These are phyloP conservation scores for Chaetomiaceae sp. DNA, from an alignment of 2,329 filamentous ascomycete genomes.

Conservation along the genomic window DNA sequence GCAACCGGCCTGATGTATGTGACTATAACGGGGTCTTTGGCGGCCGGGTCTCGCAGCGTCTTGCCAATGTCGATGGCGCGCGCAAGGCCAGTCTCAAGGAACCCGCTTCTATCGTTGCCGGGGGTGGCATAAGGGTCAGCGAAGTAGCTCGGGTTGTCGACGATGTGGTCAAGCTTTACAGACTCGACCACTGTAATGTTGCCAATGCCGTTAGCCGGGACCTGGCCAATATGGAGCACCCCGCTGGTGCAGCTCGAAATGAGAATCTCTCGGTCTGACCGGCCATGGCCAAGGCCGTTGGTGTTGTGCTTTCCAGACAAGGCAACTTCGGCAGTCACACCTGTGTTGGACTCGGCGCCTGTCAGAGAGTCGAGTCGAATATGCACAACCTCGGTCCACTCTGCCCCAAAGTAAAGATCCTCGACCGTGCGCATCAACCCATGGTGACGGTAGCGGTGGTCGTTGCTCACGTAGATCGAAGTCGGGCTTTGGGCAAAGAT, in stretches of 20 bases:
- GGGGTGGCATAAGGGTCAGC: slow-evolving; percentile 44
- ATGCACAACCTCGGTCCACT: slow-evolving; percentile 49
- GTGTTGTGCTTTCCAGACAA: slow-evolving; percentile 46
- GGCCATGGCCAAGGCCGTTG: slow-evolving; percentile 54
- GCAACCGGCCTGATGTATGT: slow-evolving; percentile 35
- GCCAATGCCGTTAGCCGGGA: slow-evolving; percentile 20
- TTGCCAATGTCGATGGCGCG: slow-evolving; percentile 37
- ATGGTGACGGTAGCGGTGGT: slow-evolving; percentile 47
- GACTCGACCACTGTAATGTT: slow-evolving; percentile 40
- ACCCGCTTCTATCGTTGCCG: slow-evolving; percentile 48
- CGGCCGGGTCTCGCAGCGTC: slow-evolving; percentile 33
- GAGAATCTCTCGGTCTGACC: slow-evolving; percentile 38
- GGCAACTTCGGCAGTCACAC: slow-evolving; percentile 42
- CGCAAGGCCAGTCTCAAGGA: slow-evolving; percentile 46
- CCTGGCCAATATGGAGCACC: slow-evolving; percentile 40
- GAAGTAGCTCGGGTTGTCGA: slow-evolving; percentile 59
- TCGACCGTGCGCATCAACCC: slow-evolving; percentile 47
- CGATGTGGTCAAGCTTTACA: slow-evolving; percentile 40
- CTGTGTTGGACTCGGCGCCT: slow-evolving; percentile 28
- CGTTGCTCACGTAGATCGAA: slow-evolving; percentile 57
- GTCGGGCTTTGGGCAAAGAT: slow-evolving; percentile 44
- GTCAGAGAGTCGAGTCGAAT: slow-evolving; percentile 35
- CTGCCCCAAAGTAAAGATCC: slow-evolving; percentile 37
- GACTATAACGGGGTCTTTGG: slow-evolving; percentile 42
- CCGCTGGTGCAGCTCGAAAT: slow-evolving; percentile 44